Conservation (phyloP, 768 basidiomycete genomes). For the Boletales sp. region DNA sequence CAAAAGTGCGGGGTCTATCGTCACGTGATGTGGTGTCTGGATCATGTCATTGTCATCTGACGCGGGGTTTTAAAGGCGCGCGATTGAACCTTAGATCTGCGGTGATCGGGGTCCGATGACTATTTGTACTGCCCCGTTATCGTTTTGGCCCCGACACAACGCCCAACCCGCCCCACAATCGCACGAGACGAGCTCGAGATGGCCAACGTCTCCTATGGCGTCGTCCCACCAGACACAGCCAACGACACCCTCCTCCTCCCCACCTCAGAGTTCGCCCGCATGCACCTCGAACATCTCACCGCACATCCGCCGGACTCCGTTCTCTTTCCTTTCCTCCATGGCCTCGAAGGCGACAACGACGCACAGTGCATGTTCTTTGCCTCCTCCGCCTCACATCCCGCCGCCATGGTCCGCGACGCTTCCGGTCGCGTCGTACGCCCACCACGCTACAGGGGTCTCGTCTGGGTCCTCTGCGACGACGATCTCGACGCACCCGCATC, state of each 20-base stretch:
- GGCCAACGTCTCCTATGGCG: constrained; percentile 16
- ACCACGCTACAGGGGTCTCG: constrained; percentile 63
- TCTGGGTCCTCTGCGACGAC: constrained; percentile 82
- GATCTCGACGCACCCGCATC: constrained; percentile 38
- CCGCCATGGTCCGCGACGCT: constrained; percentile 24
- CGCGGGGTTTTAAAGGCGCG: constrained; percentile 11
- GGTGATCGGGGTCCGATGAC: constrained; percentile 14
- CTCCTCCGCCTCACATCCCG: constrained; percentile 12
- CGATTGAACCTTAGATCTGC: constrained; percentile 19
- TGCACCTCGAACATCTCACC: constrained; percentile 62
- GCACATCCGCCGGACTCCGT: constrained; percentile 75
- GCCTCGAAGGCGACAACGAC: constrained; percentile 76
- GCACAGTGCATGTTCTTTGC: constrained; percentile 83
- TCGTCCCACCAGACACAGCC: constrained; percentile 15
- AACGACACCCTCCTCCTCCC: constrained; percentile 32
- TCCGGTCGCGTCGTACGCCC: constrained; percentile 27
- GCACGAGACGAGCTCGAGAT: no score
- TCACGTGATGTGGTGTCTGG: constrained; percentile 18
- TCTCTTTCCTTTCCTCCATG: constrained; percentile 88
- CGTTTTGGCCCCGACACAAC: background rate
- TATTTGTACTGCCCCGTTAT: constrained; percentile 16
- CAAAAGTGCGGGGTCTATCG: constrained; percentile 15
- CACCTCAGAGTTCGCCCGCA: constrained; percentile 48
- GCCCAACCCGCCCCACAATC: no score
- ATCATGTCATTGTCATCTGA: constrained; percentile 8